Evolutionary conservation across 2,329 filamentous ascomycete species (phyloP), one percentile per base, ranked within the genome.

Genomic region (Metarhizium sp.): DNA sequence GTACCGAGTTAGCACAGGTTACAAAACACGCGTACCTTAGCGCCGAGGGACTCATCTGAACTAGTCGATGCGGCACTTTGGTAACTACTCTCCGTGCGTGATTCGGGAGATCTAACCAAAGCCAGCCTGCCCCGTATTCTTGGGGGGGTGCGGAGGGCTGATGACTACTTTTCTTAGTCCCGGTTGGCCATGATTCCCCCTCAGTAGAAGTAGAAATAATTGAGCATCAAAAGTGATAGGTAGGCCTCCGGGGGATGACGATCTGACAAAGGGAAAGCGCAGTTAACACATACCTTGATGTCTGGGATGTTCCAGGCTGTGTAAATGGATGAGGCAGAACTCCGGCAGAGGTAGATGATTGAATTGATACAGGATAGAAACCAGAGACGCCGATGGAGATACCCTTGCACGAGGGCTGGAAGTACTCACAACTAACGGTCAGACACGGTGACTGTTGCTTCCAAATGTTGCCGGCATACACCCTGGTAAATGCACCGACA

Each of bases 31-130:
- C 53, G 52, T 55, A 58, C 55, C 55, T 57, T 55, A 57, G 59
- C 58, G 54, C 52, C 53, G 56, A 54, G 46, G 50, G 45, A 55
- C 49, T 57, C 59, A 58, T 59, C 46, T 53, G 56, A 52, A 61
- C 38, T 55, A 40, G 57, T 50, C 55, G 60, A 55, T 57, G 57
- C 53, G 45, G 48, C 51, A 30, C 13, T 47, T 47, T 47, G 42
- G 49, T 36, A 45, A 6, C 42, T 51, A 32, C 36, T 51, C 52
- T 49, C 51, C 30, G 52, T 56, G 49, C 57, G 51, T 52, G 49
- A 45, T 53, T 53, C 32, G 36, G 50, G 51, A 45, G 34, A 50
- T 51, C 50, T 46, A 51, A 49, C 52, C 25, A 58, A 47, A 43
- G 54, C 54, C 49, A 55, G 56, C 54, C 54, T 49, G 52, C 42